Conservation (phyloP, 176 grass and related monocot genomes). For the Ensete ventricosum region DNA sequence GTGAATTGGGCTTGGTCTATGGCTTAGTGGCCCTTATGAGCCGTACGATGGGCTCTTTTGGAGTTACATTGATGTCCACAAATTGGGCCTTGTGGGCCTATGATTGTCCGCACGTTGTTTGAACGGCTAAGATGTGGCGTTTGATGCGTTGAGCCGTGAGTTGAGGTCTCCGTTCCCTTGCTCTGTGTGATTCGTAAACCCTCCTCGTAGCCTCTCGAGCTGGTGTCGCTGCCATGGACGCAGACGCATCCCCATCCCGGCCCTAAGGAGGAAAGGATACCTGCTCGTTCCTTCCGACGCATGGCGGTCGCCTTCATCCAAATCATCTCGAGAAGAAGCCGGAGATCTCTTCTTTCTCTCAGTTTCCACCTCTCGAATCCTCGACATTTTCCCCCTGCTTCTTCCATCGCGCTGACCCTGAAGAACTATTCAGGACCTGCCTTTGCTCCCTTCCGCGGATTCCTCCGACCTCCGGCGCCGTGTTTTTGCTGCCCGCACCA, state of each 20-base stretch:
- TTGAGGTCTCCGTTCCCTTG: too few relatives aligned
- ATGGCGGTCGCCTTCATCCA: background rate
- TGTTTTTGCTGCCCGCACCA: constrained; percentile 1
- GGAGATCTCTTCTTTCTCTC: background rate
- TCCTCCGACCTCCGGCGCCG: background rate
- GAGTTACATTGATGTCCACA: too few relatives aligned
- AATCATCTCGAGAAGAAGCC: background rate
- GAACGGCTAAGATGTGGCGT: too few relatives aligned
- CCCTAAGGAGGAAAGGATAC: background rate
- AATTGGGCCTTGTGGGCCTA: too few relatives aligned
- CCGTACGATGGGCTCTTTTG: too few relatives aligned
- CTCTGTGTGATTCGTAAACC: too few relatives aligned
- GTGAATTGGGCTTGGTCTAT: background rate
- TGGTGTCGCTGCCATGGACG: too few relatives aligned
- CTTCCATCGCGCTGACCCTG: background rate
- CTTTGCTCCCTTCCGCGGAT: background rate
- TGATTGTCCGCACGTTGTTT: too few relatives aligned
- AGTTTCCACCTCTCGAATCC: background rate
- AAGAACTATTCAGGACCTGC: background rate
- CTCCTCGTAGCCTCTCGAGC: too few relatives aligned
- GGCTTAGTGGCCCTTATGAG: too few relatives aligned
- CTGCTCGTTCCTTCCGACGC: background rate
- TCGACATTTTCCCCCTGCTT: background rate
- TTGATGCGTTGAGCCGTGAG: too few relatives aligned
- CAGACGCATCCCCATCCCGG: too few relatives aligned